Conservation (phyloP, 371 early-diverging fungal species). For the Mucor saturninus region DNA sequence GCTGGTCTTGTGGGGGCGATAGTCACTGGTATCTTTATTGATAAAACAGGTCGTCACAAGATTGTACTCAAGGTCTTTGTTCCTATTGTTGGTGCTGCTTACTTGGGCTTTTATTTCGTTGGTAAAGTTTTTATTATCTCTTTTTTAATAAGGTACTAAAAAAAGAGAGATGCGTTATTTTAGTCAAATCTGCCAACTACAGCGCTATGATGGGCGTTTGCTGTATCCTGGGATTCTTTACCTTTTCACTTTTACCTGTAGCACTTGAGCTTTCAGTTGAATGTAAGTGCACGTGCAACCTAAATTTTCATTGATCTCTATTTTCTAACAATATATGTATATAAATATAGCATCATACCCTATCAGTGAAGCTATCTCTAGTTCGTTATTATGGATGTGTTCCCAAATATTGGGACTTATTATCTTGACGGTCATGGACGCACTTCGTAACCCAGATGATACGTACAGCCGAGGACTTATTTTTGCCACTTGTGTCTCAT, state of each 20-base stretch:
- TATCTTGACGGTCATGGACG: conserved; percentile 41
- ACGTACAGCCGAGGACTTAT: conserved; percentile 40
- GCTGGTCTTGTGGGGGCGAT: conserved; percentile 62
- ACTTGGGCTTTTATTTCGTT: conserved; percentile 56
- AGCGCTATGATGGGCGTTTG: conserved; percentile 32
- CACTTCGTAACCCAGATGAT: conserved; percentile 39
- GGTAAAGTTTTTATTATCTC: conserved; percentile 30
- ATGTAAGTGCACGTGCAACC: conserved; percentile 29
- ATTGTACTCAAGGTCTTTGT: conserved; percentile 46
- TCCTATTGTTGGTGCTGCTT: conserved; percentile 54
- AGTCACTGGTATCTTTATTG: conserved; percentile 42
- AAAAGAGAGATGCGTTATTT: background rate
- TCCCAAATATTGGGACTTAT: conserved; percentile 47
- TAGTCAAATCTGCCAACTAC: conserved; percentile 39
- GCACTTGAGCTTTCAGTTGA: conserved; percentile 52
- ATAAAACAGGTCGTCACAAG: conserved; percentile 56
- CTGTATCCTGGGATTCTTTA: conserved; percentile 45
- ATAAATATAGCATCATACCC: conserved; percentile 42
- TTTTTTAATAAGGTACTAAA: background rate
- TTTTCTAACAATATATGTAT: background rate
- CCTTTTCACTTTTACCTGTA: conserved; percentile 48
- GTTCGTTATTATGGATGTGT: conserved; percentile 47
- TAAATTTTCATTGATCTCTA: too few species aligned
- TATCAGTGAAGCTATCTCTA: conserved; percentile 47
- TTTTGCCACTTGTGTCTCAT: conserved; percentile 33